Conservation (phyloP, 1,284 basidiomycete genomes). For the Filobasidium uniguttulatum region DNA sequence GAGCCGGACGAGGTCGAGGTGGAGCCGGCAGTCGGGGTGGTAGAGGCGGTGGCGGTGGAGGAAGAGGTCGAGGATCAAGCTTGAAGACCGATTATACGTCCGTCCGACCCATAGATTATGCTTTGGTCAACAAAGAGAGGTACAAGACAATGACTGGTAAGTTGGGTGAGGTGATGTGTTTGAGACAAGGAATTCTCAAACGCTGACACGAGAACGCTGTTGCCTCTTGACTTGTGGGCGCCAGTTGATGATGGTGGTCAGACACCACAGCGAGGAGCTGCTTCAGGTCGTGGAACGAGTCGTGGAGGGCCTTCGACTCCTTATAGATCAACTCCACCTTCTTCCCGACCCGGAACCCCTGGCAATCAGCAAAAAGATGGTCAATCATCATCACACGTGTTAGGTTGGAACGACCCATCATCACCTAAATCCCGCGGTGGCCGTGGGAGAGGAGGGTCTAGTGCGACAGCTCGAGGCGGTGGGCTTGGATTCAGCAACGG, state of each 20-base stretch:
- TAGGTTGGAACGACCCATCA: neutral
- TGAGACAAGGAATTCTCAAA: too few species aligned
- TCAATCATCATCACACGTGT: neutral
- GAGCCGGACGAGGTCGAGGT: neutral
- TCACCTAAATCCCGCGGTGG: neutral
- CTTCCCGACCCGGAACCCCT: neutral
- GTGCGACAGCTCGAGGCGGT: constrained; percentile 9
- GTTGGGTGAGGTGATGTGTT: too few species aligned
- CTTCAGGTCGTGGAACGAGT: neutral
- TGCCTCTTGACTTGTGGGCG: neutral
- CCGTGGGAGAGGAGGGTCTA: neutral
- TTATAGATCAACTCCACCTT: neutral
- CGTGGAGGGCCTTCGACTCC: neutral
- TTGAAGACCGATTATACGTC: constrained; percentile 29
- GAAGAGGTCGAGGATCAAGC: constrained; percentile 14
- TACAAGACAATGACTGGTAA: constrained; percentile 30
- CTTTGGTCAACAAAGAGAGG: constrained; percentile 22
- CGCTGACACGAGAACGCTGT: neutral
- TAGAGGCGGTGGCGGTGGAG: constrained; percentile 18
- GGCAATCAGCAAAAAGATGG: too few species aligned
- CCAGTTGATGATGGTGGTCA: neutral
- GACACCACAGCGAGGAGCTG: neutral
- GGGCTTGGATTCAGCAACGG: neutral
- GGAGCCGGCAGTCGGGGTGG: constrained; percentile 16
- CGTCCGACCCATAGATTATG: constrained; percentile 29